Percentiles rank a stretch among this genome's conserved stretches.
Conservation (phyloP, 345 rosid species). For the Erodium maritimum region DNA sequence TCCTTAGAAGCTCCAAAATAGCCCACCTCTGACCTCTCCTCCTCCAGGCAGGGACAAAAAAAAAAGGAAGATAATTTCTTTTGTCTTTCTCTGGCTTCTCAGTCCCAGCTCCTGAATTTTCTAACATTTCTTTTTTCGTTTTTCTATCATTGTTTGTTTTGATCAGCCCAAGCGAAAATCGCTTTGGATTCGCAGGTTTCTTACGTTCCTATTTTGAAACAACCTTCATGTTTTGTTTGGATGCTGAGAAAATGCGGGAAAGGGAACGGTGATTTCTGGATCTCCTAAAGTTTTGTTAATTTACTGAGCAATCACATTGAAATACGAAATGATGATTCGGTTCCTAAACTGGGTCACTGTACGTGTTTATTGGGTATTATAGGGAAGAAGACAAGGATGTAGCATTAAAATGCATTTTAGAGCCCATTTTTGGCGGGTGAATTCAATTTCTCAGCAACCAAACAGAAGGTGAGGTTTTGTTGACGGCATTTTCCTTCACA, state of each 20-base stretch:
- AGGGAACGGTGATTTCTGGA: background rate
- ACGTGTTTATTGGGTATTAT: background rate
- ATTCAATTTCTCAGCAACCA: background rate
- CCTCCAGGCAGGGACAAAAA: background rate
- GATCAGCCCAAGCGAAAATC: background rate
- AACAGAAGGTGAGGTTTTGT: background rate
- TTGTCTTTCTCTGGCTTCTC: too few relatives aligned
- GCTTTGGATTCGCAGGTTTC: background rate
- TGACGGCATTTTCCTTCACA: too few relatives aligned
- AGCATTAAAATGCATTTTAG: background rate
- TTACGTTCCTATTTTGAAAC: background rate
- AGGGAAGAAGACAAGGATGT: background rate
- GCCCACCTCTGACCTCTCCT: background rate
- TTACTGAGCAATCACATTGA: background rate
- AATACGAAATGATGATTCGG: background rate
- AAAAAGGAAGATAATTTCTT: too few relatives aligned
- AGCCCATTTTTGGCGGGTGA: background rate
- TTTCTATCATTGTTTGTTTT: background rate
- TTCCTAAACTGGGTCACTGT: background rate
- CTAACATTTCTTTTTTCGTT: background rate
- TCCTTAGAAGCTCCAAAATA: background rate
- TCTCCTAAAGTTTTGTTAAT: background rate
- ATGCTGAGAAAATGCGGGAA: background rate
- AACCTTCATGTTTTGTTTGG: background rate
- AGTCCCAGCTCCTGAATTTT: background rate